These are phyloP conservation scores for Saccharomycopsis hybrid DNA, from an alignment of 1,139 yeast species.

Conservation along the genomic window DNA sequence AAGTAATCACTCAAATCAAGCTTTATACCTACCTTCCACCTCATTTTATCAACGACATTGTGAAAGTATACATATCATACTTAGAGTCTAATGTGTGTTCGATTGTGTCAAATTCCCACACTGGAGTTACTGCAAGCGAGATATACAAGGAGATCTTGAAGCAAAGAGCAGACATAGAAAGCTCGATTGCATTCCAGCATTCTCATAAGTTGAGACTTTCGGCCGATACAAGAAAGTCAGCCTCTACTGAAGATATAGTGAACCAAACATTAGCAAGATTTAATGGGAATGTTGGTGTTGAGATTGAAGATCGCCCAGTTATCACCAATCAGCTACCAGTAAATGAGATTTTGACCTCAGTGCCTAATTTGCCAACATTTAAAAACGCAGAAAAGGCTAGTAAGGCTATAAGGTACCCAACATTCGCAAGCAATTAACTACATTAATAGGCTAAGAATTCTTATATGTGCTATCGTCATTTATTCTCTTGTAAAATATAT, in stretches of 20 bases:
- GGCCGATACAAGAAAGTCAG: conserved; percentile 2
- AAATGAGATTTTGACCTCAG: conserved; percentile 26
- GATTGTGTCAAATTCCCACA: neutral
- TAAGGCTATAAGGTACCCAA: conserved; percentile 26
- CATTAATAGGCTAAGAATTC: no score
- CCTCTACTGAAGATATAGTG: conserved; percentile 27
- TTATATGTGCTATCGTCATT: no score
- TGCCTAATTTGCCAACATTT: conserved; percentile 49
- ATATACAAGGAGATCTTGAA: conserved; percentile 20
- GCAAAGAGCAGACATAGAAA: conserved; percentile 10
- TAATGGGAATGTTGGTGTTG: conserved; percentile 57
- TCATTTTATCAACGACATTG: conserved; percentile 37
- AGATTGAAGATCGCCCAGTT: conserved; percentile 46
- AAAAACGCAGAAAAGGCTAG: conserved; percentile 57
- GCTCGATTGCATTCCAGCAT: conserved; percentile 10
- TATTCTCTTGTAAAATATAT: no score
- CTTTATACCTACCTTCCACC: conserved; percentile 43
- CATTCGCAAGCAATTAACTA: no score
- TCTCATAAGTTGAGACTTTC: conserved; percentile 16
- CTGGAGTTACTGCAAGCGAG: neutral
- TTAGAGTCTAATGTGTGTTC: conserved; percentile 24
- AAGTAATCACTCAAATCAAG: conserved; percentile 39
- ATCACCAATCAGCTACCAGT: conserved; percentile 42
- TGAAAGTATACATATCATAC: conserved; percentile 32
- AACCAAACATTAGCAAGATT: conserved; percentile 37